phyloP scores from a whole-genome alignment of 106 monocot species.

The Allium cepa region DNA sequence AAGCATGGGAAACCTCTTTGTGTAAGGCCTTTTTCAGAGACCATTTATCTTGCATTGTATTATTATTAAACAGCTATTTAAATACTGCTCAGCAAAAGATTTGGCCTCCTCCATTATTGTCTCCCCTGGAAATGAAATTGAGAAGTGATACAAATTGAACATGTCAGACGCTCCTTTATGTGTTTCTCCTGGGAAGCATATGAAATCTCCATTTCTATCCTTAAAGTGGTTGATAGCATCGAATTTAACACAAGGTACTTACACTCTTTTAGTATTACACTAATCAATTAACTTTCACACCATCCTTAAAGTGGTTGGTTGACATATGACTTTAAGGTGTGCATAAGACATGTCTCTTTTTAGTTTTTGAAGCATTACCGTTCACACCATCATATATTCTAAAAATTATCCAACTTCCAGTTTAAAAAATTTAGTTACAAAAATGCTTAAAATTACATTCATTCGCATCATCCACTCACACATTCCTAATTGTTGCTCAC shows the following conservation, averaged over 20 bases:
- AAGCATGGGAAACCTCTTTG: constrained; percentile 2
- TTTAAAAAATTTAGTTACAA: too few relatives aligned
- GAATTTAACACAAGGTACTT: background rate
- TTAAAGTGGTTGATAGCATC: constrained; percentile 18
- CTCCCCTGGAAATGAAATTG: constrained; percentile 28
- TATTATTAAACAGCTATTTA: constrained; percentile 7
- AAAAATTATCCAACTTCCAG: too few relatives aligned
- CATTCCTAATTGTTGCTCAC: too few relatives aligned
- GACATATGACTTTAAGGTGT: too few relatives aligned
- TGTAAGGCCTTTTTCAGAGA: constrained; percentile 20
- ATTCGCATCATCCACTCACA: too few relatives aligned
- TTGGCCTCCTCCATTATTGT: constrained; percentile 28
- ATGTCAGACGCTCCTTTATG: constrained; percentile 29
- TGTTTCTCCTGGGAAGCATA: constrained; percentile 22
- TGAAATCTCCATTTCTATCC: constrained; percentile 11
- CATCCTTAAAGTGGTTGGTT: too few relatives aligned
- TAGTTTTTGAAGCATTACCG: too few relatives aligned
- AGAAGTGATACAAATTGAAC: constrained; percentile 25
- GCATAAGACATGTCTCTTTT: too few relatives aligned
- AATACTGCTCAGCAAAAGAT: constrained; percentile 3
- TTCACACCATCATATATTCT: too few relatives aligned
- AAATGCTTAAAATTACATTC: too few relatives aligned
- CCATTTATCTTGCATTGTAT: constrained; percentile 19
- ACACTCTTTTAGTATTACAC: too few relatives aligned
- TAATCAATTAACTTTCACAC: too few relatives aligned